Conservation (phyloP, 2,329 filamentous ascomycete genomes). For the Cordyceps javanica region DNA sequence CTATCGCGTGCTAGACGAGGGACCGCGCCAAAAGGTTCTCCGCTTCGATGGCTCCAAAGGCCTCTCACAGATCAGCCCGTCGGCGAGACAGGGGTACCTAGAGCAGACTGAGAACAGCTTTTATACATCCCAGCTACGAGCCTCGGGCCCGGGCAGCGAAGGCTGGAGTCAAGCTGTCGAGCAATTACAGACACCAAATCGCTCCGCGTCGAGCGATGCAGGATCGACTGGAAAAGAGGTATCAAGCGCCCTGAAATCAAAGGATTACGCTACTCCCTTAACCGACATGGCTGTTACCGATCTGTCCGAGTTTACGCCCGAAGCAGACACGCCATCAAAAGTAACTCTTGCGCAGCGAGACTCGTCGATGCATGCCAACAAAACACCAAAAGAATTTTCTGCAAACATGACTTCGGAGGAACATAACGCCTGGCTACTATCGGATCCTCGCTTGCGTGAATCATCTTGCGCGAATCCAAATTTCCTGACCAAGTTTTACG, state of each 20-base stretch:
- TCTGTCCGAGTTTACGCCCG: slow-evolving; percentile 14
- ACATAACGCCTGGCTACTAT: slow-evolving; percentile 79
- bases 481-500: slow-evolving; percentile 91
- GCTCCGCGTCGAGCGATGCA: slow-evolving; percentile 1
- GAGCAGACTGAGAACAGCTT: slow-evolving; percentile 79
- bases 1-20: slow-evolving; percentile 81
- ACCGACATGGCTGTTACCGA: background rate
- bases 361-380: background rate
- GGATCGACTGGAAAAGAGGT: background rate
- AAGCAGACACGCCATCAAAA: background rate
- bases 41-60: slow-evolving; percentile 56
- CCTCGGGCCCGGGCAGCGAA: slow-evolving; percentile 24
- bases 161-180: slow-evolving; percentile 24
- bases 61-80: slow-evolving; percentile 57
- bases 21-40: slow-evolving; percentile 73
- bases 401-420: slow-evolving; percentile 84
- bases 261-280: background rate
- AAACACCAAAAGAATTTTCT: slow-evolving; percentile 13
- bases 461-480: slow-evolving; percentile 89
- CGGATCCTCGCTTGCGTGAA: slow-evolving; percentile 79
- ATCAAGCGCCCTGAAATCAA: slow-evolving; percentile 13
- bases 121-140: slow-evolving; percentile 67
- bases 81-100: slow-evolving; percentile 57
- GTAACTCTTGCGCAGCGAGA: background rate
- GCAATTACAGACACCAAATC: slow-evolving; percentile 20